Evolutionary conservation across 768 basidiomycete genomes (phyloP).

Genomic region (Collybiopsis confluens): DNA sequence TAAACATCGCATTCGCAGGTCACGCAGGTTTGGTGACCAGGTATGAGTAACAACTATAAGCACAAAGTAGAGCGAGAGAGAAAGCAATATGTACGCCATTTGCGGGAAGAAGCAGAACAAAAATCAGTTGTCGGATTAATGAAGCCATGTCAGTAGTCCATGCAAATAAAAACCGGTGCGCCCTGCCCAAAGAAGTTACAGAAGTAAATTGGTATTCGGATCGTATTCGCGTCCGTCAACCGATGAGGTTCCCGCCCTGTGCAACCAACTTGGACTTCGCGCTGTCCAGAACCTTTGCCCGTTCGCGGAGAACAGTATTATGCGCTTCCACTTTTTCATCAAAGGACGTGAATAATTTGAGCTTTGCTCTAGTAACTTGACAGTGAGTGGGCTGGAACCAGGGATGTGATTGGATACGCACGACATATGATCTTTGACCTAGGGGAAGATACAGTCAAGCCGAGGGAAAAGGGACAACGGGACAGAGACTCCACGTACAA

Average conservation of each 20-base stretch:
- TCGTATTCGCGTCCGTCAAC: too few relatives aligned
- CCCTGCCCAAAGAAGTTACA: too few relatives aligned
- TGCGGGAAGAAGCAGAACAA: too few relatives aligned
- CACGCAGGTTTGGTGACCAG: too few relatives aligned
- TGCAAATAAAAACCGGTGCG: too few relatives aligned
- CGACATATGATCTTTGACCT: slow-evolving; percentile 51
- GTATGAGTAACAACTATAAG: too few relatives aligned
- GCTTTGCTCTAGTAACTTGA: slow-evolving; percentile 32
- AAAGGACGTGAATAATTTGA: slow-evolving; percentile 41
- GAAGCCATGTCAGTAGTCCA: too few relatives aligned
- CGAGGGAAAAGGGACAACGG: background rate
- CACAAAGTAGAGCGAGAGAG: too few relatives aligned
- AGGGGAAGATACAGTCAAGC: background rate
- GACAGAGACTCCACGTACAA: slow-evolving; percentile 33
- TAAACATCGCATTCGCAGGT: too few relatives aligned
- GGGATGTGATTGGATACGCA: slow-evolving; percentile 19
- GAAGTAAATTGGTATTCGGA: too few relatives aligned
- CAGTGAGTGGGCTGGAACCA: background rate
- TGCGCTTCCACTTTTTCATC: slow-evolving; percentile 40
- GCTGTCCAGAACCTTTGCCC: slow-evolving; percentile 33
- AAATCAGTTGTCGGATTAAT: too few relatives aligned
- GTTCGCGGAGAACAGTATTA: slow-evolving; percentile 30
- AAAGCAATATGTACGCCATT: too few relatives aligned
- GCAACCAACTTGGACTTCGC: slow-evolving; percentile 35
- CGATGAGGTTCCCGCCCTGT: slow-evolving; percentile 35